phyloP scores from a whole-genome alignment of 1,284 basidiomycete species.

The Amylostereum areolatum region DNA sequence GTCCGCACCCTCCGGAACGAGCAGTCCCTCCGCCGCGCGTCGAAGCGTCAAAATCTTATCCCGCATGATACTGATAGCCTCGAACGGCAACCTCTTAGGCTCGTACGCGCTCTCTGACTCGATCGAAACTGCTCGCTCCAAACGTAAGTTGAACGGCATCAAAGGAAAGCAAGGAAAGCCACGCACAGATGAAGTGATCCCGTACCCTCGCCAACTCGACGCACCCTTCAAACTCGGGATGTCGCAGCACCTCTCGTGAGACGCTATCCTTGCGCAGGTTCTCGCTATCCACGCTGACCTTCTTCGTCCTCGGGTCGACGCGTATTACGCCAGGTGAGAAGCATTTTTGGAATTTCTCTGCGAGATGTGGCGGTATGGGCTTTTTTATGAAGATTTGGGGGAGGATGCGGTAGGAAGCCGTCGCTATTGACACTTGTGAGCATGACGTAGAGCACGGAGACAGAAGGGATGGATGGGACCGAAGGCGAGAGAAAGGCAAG shows the following conservation, averaged over 20 bases:
- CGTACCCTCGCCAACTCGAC: slow-evolving; percentile 84
- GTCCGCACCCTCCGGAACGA: slow-evolving; percentile 19
- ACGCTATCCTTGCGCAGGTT: slow-evolving; percentile 85
- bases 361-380: slow-evolving; percentile 59
- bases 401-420: slow-evolving; percentile 90
- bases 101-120: slow-evolving; percentile 88
- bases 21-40: slow-evolving; percentile 51
- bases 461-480: neutral
- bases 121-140: slow-evolving; percentile 62
- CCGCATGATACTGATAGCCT: slow-evolving; percentile 81
- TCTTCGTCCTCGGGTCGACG: slow-evolving; percentile 52
- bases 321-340: slow-evolving; percentile 90
- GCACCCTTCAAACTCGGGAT: slow-evolving; percentile 85
- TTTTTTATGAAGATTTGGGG: slow-evolving; percentile 81
- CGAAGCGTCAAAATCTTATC: slow-evolving; percentile 67
- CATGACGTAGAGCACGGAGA: neutral
- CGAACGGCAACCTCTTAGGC: slow-evolving; percentile 81
- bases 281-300: slow-evolving; percentile 54
- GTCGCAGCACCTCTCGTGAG: slow-evolving; percentile 87
- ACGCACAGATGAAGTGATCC: slow-evolving; percentile 91
- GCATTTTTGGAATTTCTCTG: slow-evolving; percentile 79
- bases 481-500: neutral
- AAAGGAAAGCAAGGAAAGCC: neutral
- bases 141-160: neutral
- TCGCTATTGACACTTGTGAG: slow-evolving; percentile 45